Evolutionary conservation across 1,139 yeast species (phyloP).

Genomic region (Meyerozyma sp.): DNA sequence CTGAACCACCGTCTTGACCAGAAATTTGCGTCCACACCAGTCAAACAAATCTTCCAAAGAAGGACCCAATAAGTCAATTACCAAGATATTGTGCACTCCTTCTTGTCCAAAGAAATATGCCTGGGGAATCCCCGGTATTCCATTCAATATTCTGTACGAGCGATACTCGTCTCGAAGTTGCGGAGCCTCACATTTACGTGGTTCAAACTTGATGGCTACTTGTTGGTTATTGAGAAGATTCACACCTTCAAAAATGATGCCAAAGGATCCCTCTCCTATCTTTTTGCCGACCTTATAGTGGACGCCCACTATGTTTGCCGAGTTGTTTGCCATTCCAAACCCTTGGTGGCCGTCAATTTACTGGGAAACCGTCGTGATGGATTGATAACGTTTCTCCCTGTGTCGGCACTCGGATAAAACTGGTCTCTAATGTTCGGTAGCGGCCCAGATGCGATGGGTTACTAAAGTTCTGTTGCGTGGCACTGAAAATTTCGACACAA

Average conservation of each 20-base stretch:
- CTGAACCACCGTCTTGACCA: constrained; percentile 83
- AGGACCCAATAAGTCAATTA: constrained; percentile 92
- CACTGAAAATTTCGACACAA: not conserved
- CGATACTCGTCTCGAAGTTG: constrained; percentile 94
- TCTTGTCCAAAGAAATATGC: constrained; percentile 98
- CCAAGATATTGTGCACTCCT: constrained; percentile 89
- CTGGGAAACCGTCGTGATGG: not conserved
- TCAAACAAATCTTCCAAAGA: constrained; percentile 93
- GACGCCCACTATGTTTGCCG: constrained; percentile 44
- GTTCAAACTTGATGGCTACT: constrained; percentile 76
- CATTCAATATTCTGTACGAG: constrained; percentile 82
- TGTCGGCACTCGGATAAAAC: too few relatives aligned
- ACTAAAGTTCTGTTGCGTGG: not conserved
- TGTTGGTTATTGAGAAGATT: constrained; percentile 75
- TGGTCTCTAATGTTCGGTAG: not conserved
- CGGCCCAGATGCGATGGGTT: not conserved
- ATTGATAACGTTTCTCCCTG: too few relatives aligned
- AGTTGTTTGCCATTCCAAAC: not conserved
- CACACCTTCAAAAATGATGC: constrained; percentile 92
- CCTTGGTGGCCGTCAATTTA: not conserved
- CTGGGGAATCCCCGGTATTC: constrained; percentile 80
- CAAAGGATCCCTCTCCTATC: constrained; percentile 98
- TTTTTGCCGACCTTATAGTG: constrained; percentile 96
- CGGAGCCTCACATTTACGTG: constrained; percentile 95
- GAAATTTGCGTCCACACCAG: constrained; percentile 93